Evolutionary conservation across 169 alveolate species (phyloP).

Genomic region (Miamiensis avidus): DNA sequence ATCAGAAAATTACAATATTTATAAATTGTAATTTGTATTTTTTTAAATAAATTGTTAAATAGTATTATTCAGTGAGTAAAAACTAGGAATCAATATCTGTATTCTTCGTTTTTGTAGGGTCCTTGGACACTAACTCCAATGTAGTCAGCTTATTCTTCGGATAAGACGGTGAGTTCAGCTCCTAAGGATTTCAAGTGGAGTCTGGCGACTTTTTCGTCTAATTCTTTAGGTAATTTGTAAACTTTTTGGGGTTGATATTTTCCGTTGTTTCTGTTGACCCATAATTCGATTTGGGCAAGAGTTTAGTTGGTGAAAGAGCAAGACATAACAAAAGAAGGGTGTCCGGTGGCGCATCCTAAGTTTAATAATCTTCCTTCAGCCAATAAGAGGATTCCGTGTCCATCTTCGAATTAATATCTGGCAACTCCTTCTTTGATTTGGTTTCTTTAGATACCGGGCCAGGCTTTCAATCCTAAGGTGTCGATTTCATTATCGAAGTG

Average conservation of each 20-base stretch:
- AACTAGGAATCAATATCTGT: conserved; percentile 95
- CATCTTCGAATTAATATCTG: conserved; percentile 87
- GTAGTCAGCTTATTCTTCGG: conserved; percentile 93
- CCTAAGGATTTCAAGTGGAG: conserved; percentile 94
- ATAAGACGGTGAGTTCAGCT: conserved; percentile 92
- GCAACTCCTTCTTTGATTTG: conserved; percentile 96
- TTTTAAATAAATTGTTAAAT: too few species aligned
- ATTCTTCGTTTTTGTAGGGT: conserved; percentile 94
- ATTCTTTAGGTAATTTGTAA: conserved; percentile 93
- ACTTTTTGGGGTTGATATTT: conserved; percentile 85
- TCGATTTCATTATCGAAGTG: conserved; percentile 99
- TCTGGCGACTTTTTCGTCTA: conserved; percentile 98
- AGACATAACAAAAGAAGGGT: conserved; percentile 99
- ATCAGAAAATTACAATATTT: too few species aligned
- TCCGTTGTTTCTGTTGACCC: conserved; percentile 82
- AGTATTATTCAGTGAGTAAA: too few species aligned
- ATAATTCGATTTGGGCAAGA: conserved; percentile 89
- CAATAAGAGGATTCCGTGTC: conserved; percentile 92
- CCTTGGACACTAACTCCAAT: conserved; percentile 93
- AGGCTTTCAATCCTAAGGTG: conserved; percentile 89
- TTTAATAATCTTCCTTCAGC: conserved; percentile 98
- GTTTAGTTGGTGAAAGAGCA: conserved; percentile 97
- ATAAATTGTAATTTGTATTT: too few species aligned
- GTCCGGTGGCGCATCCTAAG: conserved; percentile 99
- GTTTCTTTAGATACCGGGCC: conserved; percentile 89